These are phyloP conservation scores for Triticum timopheevii DNA, from an alignment of 176 grass and related monocot species.

Conservation along the genomic window DNA sequence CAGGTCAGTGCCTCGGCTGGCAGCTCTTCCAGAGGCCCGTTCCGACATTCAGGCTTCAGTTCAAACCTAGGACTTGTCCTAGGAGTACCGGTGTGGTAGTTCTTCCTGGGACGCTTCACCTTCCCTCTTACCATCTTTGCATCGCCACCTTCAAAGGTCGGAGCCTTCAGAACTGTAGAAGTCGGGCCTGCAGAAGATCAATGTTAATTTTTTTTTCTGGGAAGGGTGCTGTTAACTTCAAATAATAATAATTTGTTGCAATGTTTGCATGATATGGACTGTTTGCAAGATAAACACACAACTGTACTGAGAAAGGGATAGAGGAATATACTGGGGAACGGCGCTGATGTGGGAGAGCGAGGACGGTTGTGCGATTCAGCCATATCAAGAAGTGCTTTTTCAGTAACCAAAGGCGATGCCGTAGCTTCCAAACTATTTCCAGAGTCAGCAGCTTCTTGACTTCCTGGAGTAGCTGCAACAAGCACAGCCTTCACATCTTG, in stretches of 20 bases:
- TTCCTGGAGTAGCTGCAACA: not conserved
- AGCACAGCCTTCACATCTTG: not conserved
- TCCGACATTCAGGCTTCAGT: too few species aligned
- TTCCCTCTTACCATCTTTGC: too few species aligned
- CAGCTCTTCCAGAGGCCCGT: too few species aligned
- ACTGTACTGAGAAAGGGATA: not conserved
- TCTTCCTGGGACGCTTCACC: too few species aligned
- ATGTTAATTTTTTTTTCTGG: not conserved
- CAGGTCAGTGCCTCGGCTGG: not conserved
- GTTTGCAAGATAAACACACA: conserved; percentile 1
- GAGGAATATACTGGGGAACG: not conserved
- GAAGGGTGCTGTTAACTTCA: not conserved
- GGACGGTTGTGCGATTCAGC: not conserved
- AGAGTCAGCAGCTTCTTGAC: not conserved
- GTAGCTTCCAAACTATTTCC: not conserved
- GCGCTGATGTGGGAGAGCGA: not conserved
- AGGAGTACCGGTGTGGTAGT: too few species aligned
- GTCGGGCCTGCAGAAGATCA: not conserved
- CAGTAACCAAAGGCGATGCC: not conserved
- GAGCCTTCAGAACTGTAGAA: not conserved
- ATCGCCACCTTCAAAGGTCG: not conserved
- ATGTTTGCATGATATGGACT: not conserved
- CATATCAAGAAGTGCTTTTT: not conserved
- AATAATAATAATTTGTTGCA: not conserved
- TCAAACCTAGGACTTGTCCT: too few species aligned